Evolutionary conservation across 495 filamentous ascomycete species (phyloP).

Genomic region (Hypomontagnella monticulosa): DNA sequence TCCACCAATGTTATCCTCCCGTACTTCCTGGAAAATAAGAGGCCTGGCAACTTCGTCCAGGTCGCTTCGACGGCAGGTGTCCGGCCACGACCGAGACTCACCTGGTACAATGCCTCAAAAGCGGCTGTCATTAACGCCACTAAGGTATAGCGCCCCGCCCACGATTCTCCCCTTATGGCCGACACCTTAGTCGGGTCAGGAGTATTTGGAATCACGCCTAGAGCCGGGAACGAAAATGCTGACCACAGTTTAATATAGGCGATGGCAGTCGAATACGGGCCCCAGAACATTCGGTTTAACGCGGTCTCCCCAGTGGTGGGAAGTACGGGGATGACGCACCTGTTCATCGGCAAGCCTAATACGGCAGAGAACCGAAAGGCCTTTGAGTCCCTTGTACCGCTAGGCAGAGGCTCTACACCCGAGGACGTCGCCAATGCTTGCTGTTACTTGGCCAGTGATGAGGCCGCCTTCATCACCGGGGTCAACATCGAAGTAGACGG

Average conservation of each 20-base stretch:
- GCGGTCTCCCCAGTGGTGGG: slow-evolving; percentile 69
- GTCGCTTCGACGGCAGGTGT: slow-evolving; percentile 71
- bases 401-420: slow-evolving; percentile 70
- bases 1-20: slow-evolving; percentile 63
- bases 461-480: slow-evolving; percentile 76
- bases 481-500: slow-evolving; percentile 70
- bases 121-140: slow-evolving; percentile 70
- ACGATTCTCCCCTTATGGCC: neutral
- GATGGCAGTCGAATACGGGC: slow-evolving; percentile 74
- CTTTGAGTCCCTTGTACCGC: slow-evolving; percentile 72
- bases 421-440: slow-evolving; percentile 74
- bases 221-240: neutral
- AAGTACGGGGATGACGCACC: slow-evolving; percentile 71
- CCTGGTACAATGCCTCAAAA: slow-evolving; percentile 78
- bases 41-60: slow-evolving; percentile 72
- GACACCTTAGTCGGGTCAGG: neutral
- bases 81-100: slow-evolving; percentile 70
- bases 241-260: slow-evolving; percentile 50
- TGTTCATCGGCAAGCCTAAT: slow-evolving; percentile 72
- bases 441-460: slow-evolving; percentile 72
- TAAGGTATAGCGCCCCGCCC: slow-evolving; percentile 32
- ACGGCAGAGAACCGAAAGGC: slow-evolving; percentile 74
- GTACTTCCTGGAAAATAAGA: slow-evolving; percentile 63
- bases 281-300: slow-evolving; percentile 72
- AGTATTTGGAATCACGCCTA: neutral